Base-by-base conservation (phyloP, 768 basidiomycete species). In the Termitomyces sp. region DNA sequence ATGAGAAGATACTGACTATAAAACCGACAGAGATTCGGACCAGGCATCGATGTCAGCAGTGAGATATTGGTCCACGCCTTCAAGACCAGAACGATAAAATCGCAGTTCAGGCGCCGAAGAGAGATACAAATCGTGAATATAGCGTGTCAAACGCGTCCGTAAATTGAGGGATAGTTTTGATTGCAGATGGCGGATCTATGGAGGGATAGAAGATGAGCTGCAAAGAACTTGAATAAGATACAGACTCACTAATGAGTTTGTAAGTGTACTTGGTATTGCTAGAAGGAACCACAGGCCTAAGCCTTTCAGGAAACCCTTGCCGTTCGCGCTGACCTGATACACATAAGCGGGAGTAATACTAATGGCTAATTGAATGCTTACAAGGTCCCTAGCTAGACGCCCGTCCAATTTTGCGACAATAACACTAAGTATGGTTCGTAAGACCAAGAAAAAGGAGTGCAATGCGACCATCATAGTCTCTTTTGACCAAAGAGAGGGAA, bases 21-120 rank as follows among this genome's bases (percentile, higher is more conserved):
- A 77, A 0, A 88, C 88, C 3, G 92, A 78, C 28, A 98, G 78
- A 0, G 88, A 81, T 51, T 93, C 91, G 45, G 90, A 85, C 82
- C 95, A 98, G 2, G 88, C 79, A 40, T 90, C 87, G 17, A 98
- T 82, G 65, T 98, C 96, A 12, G 92, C 87, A 1, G 96, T 97
- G 61, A 98, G 84, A 66, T 93, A 94, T 69, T 96, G 93, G 62
- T 94, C 93, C 21, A 92, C 79, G 4, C 88, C 88, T 26, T 92
- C 89, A 14, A 83, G 75, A 6, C 76, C 74, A 9, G 76, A 66
- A 45, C 79, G 77, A 66, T 88, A 88, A 65, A 92, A 92, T 11
- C 87, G 80, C 26, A 91, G 71, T 55, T 90, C 69, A 4, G 86
- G 88, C 3, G 78, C 71, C 0, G 85, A 80, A 22, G 87, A 88